phyloP scores from a whole-genome alignment of 179 eudicot species.

The Spergularia azorica region DNA sequence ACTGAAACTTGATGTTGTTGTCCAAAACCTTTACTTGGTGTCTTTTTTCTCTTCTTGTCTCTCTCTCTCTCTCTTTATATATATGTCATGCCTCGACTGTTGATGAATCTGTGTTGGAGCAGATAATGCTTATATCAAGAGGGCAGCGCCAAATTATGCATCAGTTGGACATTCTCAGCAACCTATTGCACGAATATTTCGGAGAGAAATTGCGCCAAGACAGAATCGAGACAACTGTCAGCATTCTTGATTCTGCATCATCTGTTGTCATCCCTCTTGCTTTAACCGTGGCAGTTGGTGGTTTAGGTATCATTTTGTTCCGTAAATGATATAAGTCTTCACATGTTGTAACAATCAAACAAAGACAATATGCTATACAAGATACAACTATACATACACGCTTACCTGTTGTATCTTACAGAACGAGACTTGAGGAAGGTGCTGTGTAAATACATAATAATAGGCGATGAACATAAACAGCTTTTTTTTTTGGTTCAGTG shows the following conservation, averaged over 20 bases:
- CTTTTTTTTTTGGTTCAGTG: not conserved
- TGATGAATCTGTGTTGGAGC: constrained; percentile 13
- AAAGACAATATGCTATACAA: not conserved
- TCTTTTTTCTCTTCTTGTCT: not conserved
- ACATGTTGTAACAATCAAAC: not conserved
- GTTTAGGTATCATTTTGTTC: constrained; percentile 56
- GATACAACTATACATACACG: not conserved
- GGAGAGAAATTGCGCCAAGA: constrained; percentile 55
- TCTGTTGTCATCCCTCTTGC: constrained; percentile 51
- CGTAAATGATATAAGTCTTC: constrained; percentile 24
- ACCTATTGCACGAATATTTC: constrained; percentile 50
- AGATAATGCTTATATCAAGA: constrained; percentile 60
- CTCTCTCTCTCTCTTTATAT: not conserved
- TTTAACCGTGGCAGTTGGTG: constrained; percentile 57
- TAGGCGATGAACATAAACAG: not conserved
- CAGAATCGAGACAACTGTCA: constrained; percentile 31
- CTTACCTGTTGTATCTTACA: not conserved
- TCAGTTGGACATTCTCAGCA: constrained; percentile 72
- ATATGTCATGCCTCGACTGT: not conserved
- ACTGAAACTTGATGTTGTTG: not conserved
- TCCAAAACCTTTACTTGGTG: not conserved
- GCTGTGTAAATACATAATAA: constrained; percentile 17
- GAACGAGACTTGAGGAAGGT: not conserved
- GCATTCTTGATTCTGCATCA: constrained; percentile 33
- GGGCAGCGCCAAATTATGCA: constrained; percentile 73